Conservation (phyloP, 352 stramenopile genomes). For the Globisporangium canariense region DNA sequence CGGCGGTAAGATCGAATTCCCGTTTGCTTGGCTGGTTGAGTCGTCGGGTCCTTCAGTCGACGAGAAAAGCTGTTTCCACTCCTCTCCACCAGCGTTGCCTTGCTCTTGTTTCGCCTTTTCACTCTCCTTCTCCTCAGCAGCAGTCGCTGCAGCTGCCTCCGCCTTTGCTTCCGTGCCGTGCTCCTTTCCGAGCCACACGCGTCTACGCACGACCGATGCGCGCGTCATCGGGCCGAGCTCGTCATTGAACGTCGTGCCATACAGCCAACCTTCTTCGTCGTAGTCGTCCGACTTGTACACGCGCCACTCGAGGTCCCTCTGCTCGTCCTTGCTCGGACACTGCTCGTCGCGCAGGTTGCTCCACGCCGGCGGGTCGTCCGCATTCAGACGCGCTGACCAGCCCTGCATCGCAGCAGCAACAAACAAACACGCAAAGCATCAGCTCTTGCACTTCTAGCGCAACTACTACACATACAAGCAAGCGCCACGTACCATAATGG, state of each 20-base stretch:
- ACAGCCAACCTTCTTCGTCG: conserved; percentile 84
- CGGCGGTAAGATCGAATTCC: conserved; percentile 22
- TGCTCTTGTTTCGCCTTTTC: neutral
- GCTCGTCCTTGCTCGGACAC: conserved; percentile 52
- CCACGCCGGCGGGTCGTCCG: conserved; percentile 72
- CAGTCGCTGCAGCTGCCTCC: conserved; percentile 11
- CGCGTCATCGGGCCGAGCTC: conserved; percentile 61
- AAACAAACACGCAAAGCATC: neutral
- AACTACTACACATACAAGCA: neutral
- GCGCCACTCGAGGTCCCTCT: conserved; percentile 62
- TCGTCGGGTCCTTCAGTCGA: conserved; percentile 5
- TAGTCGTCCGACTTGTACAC: conserved; percentile 85
- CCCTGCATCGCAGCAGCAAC: conserved; percentile 33
- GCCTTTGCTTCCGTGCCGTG: conserved; percentile 26
- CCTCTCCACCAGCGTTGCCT: conserved; percentile 16
- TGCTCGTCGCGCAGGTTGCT: conserved; percentile 39
- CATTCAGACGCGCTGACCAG: conserved; percentile 65
- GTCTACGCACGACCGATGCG: conserved; percentile 67
- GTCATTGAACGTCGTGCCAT: conserved; percentile 63
- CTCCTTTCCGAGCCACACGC: conserved; percentile 69
- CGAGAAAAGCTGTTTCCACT: conserved; percentile 46
- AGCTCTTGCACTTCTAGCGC: neutral
- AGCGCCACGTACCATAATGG: conserved; percentile 49
- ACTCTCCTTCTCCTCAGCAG: neutral
- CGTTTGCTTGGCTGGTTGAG: conserved; percentile 8